Conservation (phyloP, 768 basidiomycete genomes). For the Naganishia onofrii region DNA sequence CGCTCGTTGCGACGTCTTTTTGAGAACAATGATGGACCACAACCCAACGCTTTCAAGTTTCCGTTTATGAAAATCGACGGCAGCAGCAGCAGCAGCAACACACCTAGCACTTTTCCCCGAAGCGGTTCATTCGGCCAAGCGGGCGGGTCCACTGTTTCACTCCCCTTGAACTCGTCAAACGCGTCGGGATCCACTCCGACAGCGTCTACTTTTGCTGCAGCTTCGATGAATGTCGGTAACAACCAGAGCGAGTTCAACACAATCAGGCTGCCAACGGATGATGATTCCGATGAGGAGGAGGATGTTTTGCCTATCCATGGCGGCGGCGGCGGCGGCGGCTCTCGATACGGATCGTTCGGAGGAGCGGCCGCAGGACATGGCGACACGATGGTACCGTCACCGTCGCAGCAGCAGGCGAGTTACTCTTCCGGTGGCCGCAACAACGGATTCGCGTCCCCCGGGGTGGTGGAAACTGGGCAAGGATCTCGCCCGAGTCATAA, state of each 20-base stretch:
- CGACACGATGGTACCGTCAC: not conserved
- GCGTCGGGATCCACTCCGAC: constrained; percentile 20
- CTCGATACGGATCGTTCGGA: constrained; percentile 16
- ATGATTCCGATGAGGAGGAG: constrained; percentile 27
- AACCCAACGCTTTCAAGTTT: constrained; percentile 21
- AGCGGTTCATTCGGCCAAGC: constrained; percentile 17
- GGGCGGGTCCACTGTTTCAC: not conserved
- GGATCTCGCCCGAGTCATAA: constrained; percentile 1
- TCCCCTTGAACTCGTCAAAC: not conserved
- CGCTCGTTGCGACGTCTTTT: constrained; percentile 77
- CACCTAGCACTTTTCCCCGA: not conserved
- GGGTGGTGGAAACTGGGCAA: not conserved
- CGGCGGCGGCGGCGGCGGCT: too few species aligned
- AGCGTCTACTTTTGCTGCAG: constrained; percentile 4
- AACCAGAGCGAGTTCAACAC: constrained; percentile 22
- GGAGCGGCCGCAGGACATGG: too few species aligned
- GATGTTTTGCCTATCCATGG: not conserved
- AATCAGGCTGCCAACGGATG: constrained; percentile 25
- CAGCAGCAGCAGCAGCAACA: not conserved
- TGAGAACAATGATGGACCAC: constrained; percentile 53
- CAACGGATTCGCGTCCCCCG: not conserved
- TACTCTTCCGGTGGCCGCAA: too few species aligned
- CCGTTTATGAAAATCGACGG: constrained; percentile 5
- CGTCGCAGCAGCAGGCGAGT: too few species aligned
- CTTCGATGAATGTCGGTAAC: too few species aligned